Conservation (phyloP, 208 protist genomes). For the Acanthamoeba royreba region DNA sequence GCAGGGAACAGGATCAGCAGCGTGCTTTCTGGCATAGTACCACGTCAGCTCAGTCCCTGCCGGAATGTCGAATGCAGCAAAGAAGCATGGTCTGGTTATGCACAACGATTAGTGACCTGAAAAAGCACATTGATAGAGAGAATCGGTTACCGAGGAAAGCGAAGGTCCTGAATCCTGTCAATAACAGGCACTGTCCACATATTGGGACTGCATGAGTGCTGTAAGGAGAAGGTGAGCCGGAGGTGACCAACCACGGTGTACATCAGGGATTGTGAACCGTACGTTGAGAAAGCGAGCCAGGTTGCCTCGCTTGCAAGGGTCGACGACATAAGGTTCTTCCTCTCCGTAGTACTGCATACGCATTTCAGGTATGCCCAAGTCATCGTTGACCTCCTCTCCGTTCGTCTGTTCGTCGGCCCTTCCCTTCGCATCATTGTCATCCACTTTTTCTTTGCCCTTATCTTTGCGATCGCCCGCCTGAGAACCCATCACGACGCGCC, state of each 20-base stretch:
- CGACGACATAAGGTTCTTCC: not conserved
- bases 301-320: not conserved
- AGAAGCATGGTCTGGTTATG: not conserved
- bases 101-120: not conserved
- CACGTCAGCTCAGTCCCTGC: not conserved
- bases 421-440: too few relatives aligned
- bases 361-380: too few relatives aligned
- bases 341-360: not conserved
- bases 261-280: not conserved
- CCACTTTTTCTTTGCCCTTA: not conserved
- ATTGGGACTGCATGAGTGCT: not conserved
- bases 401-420: not conserved
- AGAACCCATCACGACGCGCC: too few relatives aligned
- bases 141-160: not conserved
- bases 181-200: not conserved
- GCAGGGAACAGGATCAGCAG: not conserved
- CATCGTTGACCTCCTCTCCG: not conserved
- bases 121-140: too few relatives aligned
- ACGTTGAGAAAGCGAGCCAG: not conserved
- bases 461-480: not conserved
- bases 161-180: not conserved
- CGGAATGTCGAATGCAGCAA: not conserved
- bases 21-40: not conserved
- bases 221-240: too few relatives aligned
- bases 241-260: not conserved